phyloP scores from a whole-genome alignment of 345 rosid genomes.

The Geranium rotundifolium region DNA sequence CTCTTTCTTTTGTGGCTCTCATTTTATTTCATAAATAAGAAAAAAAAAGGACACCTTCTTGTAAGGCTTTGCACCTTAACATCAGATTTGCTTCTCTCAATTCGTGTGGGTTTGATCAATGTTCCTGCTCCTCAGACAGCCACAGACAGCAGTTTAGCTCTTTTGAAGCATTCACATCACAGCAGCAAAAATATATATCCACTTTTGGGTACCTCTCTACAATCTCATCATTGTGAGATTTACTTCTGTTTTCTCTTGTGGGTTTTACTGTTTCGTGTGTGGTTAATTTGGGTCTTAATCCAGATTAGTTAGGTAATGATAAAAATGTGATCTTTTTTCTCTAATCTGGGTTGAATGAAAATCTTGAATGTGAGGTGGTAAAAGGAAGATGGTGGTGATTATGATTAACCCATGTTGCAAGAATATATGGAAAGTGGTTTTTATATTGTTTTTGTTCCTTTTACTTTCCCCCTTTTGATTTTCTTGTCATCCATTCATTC shows the following conservation, averaged over 20 bases:
- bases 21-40: neutral
- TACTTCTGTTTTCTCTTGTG: neutral
- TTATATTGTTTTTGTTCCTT: conserved; percentile 5
- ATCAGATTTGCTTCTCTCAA: conserved; percentile 8
- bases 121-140: conserved; percentile 22
- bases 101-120: conserved; percentile 1
- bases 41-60: neutral
- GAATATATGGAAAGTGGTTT: conserved; percentile 28
- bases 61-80: conserved; percentile 4
- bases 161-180: neutral
- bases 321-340: neutral
- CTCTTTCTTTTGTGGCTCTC: neutral
- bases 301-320: neutral
- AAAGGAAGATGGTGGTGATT: conserved; percentile 11
- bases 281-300: conserved; percentile 4
- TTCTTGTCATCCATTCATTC: conserved; percentile 13
- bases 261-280: neutral
- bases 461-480: conserved; percentile 2
- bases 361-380: conserved; percentile 3
- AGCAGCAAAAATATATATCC: neutral
- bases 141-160: neutral
- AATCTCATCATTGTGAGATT: conserved; percentile 28
- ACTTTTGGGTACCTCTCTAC: conserved; percentile 21
- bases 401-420: conserved; percentile 14
- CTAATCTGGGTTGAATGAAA: conserved; percentile 8